phyloP scores from a whole-genome alignment of 805 yeast genomes.

The Metschnikowia santaceciliae region DNA sequence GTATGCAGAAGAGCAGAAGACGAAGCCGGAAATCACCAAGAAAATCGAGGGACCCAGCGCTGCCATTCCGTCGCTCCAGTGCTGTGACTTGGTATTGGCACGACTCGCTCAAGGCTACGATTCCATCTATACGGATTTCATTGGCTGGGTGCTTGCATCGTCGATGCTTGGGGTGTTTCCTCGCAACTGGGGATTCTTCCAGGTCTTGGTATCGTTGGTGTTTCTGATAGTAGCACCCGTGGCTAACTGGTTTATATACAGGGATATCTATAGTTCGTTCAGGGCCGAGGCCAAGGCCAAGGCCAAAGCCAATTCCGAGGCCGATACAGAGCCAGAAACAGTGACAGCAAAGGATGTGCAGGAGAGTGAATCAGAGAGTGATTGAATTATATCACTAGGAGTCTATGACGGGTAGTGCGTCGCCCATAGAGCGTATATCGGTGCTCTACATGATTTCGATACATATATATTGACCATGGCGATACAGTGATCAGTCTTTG shows the following conservation, averaged over 20 bases:
- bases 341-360: too few relatives aligned
- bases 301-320: too few relatives aligned
- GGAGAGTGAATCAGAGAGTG: too few relatives aligned
- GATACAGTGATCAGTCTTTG: too few relatives aligned
- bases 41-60: constrained; percentile 80
- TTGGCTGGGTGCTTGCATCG: constrained; percentile 77
- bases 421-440: too few relatives aligned
- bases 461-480: too few relatives aligned
- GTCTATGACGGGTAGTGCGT: too few relatives aligned
- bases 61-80: constrained; percentile 62
- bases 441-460: too few relatives aligned
- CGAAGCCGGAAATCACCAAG: constrained; percentile 82
- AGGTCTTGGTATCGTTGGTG: constrained; percentile 32
- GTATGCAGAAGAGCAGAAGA: constrained; percentile 67
- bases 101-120: constrained; percentile 62
- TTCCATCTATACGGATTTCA: constrained; percentile 73
- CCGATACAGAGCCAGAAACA: too few relatives aligned
- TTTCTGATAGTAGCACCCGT: constrained; percentile 50
- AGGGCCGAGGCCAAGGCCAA: constrained; percentile 1
- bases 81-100: constrained; percentile 57
- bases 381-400: too few relatives aligned
- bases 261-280: constrained; percentile 51
- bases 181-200: constrained; percentile 51
- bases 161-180: constrained; percentile 70
- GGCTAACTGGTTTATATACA: constrained; percentile 42